Base-by-base conservation (phyloP, 1,284 basidiomycete species). In the Kwoniella shivajii region DNA sequence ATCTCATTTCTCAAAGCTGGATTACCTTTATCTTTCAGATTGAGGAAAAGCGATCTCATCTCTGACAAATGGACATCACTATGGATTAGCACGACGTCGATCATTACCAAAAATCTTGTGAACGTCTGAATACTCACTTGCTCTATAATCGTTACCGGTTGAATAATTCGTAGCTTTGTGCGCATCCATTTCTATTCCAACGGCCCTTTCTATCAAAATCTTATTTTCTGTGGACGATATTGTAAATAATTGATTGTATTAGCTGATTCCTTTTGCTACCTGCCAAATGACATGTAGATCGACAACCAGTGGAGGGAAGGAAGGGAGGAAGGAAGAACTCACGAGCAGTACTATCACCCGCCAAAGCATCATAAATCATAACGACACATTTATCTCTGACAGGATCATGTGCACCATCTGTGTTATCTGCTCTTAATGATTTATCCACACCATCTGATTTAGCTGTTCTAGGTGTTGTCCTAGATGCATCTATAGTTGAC, bases 21-120 rank as follows among this genome's bases (percentile, higher is more conserved):
- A 75, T 99, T 98, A 68, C 88, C 87, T 80, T 93, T 95, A 78
- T 96, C 95, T 76, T 96, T 97, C 65, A 99, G 82, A 76, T 89
- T 98, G 66, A 96, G 87, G 72, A 85, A 94, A 36, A 98, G 79
- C n/a, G 87, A 88, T 27, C 95, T 87, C 59, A 98, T 90, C 77
- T 92, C 97, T 74, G n/a, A n/a, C n/a, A n/a, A n/a, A 82, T 76
- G 63, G 85, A 6, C 6, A 45, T 27, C 16, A 87, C 77, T 92
- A 20, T 14, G 10, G 33, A 14, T 54, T 43, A 60, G 55, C 33
- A 18, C n/a, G n/a, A n/a, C n/a, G n/a, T n/a, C n/a, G 1, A 18
- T n/a, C 44, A 30, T 13, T 18, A 14, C 27, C 7, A n/a, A 93
- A 37, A 3, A 48, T 31, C n/a, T n/a, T 24, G 30, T 16, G 3